Conservation (phyloP, 768 basidiomycete species). For the Psilocybe subaeruginosa region DNA sequence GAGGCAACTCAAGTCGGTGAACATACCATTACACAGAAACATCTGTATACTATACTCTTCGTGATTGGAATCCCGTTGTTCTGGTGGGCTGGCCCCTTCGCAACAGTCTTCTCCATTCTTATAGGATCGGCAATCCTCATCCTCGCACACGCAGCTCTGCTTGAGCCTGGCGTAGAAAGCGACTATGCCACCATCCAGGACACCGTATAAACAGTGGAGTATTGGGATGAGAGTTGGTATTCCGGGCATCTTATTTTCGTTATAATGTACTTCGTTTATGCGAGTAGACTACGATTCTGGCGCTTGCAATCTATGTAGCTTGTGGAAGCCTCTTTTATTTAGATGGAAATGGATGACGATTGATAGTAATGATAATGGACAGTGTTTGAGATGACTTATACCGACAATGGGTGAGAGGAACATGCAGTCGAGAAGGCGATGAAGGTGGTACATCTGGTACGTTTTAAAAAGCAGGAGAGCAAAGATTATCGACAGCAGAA, state of each 20-base stretch:
- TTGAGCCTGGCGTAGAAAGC: conserved; percentile 95
- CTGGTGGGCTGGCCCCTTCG: conserved; percentile 73
- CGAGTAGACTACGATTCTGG: conserved; percentile 13
- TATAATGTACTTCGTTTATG: conserved; percentile 16
- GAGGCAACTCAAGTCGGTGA: conserved; percentile 86
- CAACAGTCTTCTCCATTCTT: conserved; percentile 93
- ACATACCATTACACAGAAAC: conserved; percentile 85
- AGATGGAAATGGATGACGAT: conserved; percentile 13
- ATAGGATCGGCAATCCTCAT: conserved; percentile 86
- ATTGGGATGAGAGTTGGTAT: not conserved
- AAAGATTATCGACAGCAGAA: conserved; percentile 21
- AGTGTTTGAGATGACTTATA: conserved; percentile 15
- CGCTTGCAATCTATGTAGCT: conserved; percentile 7
- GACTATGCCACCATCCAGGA: conserved; percentile 87
- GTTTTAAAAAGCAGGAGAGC: conserved; percentile 22
- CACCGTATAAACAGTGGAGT: conserved; percentile 45
- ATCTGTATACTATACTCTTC: conserved; percentile 87
- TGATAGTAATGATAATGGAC: conserved; percentile 12
- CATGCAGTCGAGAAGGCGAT: conserved; percentile 9
- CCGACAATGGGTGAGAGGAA: conserved; percentile 8
- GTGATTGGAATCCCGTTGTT: conserved; percentile 91
- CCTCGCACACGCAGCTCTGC: conserved; percentile 81
- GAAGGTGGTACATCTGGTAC: conserved; percentile 27
- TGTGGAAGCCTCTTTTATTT: conserved; percentile 16
- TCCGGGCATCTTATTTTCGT: conserved; percentile 11